phyloP scores from a whole-genome alignment of 202 grass and related monocot genomes.

The Setaria italica region DNA sequence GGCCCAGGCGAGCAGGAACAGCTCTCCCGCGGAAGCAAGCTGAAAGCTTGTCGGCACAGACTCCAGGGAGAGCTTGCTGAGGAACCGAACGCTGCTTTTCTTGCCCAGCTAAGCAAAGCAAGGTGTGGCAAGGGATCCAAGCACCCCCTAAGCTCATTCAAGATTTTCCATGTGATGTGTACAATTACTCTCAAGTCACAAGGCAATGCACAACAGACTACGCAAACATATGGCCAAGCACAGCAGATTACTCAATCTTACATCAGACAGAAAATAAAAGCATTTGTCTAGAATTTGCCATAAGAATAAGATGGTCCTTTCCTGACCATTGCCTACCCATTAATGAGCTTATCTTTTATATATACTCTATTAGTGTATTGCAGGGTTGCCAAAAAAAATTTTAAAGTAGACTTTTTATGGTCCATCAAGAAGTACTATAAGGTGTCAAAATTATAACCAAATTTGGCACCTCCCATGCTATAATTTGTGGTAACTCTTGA shows the following conservation, averaged over 20 bases:
- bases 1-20: too few species aligned
- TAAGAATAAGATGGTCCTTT: not conserved
- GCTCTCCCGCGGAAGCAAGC: too few species aligned
- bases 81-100: too few species aligned
- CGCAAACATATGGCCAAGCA: not conserved
- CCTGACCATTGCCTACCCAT: not conserved
- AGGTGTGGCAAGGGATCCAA: too few species aligned
- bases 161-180: not conserved
- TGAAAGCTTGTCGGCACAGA: too few species aligned
- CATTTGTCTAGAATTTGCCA: not conserved
- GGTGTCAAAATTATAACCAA: not conserved
- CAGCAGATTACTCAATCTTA: not conserved
- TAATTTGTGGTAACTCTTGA: not conserved
- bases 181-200: not conserved
- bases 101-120: too few species aligned
- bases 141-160: not conserved
- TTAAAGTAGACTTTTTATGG: not conserved
- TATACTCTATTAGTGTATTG: not conserved
- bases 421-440: not conserved
- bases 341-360: conserved; percentile 6
- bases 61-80: too few species aligned
- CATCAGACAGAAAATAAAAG: not conserved
- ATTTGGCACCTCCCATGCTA: not conserved
- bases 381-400: not conserved
- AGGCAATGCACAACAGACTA: not conserved